Conservation (phyloP, 805 yeast genomes). For the Myxozyma melibiosi region DNA sequence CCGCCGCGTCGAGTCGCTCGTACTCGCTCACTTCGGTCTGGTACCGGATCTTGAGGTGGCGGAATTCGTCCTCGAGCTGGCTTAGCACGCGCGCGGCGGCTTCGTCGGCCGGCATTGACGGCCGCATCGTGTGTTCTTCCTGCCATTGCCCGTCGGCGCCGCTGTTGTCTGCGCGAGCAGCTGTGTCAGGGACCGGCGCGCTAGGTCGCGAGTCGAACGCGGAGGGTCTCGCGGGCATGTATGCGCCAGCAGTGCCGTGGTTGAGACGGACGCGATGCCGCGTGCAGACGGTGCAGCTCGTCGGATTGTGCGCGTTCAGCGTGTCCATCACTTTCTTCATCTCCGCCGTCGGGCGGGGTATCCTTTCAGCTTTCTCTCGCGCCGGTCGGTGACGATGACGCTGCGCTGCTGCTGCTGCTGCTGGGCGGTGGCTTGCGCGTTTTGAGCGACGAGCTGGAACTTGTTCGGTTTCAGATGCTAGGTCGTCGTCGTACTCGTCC, state of each 20-base stretch:
- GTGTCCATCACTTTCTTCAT: conserved; percentile 13
- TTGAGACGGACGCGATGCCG: conserved; percentile 6
- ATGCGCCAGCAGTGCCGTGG: neutral
- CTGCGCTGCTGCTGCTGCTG: neutral
- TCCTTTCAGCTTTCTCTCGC: neutral
- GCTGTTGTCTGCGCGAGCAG: neutral
- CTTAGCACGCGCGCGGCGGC: conserved; percentile 20
- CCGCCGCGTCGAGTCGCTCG: conserved; percentile 26
- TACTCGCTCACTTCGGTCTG: conserved; percentile 21
- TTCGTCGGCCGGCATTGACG: conserved; percentile 25
- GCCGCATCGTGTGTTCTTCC: conserved; percentile 29
- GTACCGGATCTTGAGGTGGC: conserved; percentile 23
- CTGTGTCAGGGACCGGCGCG: too few species aligned
- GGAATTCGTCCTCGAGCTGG: conserved; percentile 32
- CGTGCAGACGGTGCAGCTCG: conserved; percentile 24
- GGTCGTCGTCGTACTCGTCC: neutral
- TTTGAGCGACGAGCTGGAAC: neutral
- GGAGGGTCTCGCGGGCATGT: neutral
- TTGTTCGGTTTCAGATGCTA: neutral
- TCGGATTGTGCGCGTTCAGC: conserved; percentile 17
- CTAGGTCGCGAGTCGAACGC: too few species aligned
- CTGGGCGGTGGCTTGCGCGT: neutral
- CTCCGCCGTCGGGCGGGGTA: conserved; percentile 5
- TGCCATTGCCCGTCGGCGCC: conserved; percentile 7
- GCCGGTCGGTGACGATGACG: neutral